Base-by-base conservation (phyloP, 164 flowering plant genomes). In the Stephania cephalantha region DNA sequence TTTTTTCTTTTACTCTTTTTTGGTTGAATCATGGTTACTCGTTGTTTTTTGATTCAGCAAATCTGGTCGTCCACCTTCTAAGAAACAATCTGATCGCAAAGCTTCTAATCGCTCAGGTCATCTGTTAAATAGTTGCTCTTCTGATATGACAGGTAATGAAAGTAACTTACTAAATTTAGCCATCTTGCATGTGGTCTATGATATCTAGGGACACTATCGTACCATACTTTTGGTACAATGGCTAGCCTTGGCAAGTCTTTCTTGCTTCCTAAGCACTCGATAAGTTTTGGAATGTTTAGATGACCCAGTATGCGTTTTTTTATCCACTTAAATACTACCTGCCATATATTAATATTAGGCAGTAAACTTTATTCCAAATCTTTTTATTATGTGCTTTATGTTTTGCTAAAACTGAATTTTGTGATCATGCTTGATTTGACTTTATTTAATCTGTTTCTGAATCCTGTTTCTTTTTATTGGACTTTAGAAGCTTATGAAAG, bases 31-130 rank as follows among this genome's bases (percentile, higher is more conserved):
- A 12, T 65, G 30, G 13, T 71, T 30, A 35, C 46, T 17, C 7
- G 72, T 70, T 46, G n/a, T 78, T 66, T 69, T 71, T 11, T 75
- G 68, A 18, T 83, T 53, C 90, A 91, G 97, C 76, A 91, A 89
- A 81, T 75, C 91, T 8, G 97, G 97, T 9, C 91, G 95, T 63
- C 95, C 90, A 11, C 89, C 90, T 46, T 78, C 86, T 22, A 92
- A 88, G 73, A 92, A 91, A 86, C 69, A 82, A n/a, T 83, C 86
- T 45, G 94, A 89, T 52, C 88, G 89, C 68, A 92, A 88, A 82
- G 85, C 87, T 66, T 75, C 75, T 76, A 61, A 83, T 75, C 95
- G 90, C 55, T 83, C 84, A 74, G 89, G 86, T 69, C 79, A 81
- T 50, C 76, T 79, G 25, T 61, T 75, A n/a, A 84, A 79, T 75